Evolutionary conservation across 257 asterid species (phyloP).

Genomic region (Striga asiatica): DNA sequence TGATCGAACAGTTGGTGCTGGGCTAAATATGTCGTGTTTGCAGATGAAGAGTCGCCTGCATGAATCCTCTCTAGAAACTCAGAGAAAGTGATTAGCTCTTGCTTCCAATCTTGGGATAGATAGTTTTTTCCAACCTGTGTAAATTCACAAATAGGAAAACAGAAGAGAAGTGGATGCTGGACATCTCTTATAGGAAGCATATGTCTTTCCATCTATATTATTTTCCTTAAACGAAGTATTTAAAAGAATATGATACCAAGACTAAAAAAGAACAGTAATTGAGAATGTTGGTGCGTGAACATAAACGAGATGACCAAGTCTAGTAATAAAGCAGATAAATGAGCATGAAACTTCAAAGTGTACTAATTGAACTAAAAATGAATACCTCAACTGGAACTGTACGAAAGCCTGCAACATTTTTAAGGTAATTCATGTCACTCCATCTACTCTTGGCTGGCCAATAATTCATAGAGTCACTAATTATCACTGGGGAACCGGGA

Average conservation of each 20-base stretch:
- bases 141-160: not conserved
- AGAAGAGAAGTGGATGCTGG: not conserved
- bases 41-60: slow-evolving; percentile 30
- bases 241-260: not conserved
- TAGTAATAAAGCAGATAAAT: too few species aligned
- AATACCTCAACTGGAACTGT: slow-evolving; percentile 98
- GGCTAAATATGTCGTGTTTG: slow-evolving; percentile 54
- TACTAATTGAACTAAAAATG: too few species aligned
- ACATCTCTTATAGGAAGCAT: not conserved
- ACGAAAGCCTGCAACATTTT: slow-evolving; percentile 73
- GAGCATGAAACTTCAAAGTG: too few species aligned
- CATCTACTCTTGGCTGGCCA: slow-evolving; percentile 90
- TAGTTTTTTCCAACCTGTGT: slow-evolving; percentile 32
- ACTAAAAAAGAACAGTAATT: too few species aligned
- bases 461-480: slow-evolving; percentile 72
- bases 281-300: not conserved
- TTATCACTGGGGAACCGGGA: slow-evolving; percentile 43
- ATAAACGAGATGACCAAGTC: too few species aligned
- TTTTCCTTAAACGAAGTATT: not conserved
- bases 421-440: slow-evolving; percentile 78
- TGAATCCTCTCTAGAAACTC: slow-evolving; percentile 81
- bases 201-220: too few species aligned
- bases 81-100: slow-evolving; percentile 77
- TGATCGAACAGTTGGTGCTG: slow-evolving; percentile 96
- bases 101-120: slow-evolving; percentile 37